Conservation (phyloP, 495 filamentous ascomycete species). For the Amniculicola lignicola region DNA sequence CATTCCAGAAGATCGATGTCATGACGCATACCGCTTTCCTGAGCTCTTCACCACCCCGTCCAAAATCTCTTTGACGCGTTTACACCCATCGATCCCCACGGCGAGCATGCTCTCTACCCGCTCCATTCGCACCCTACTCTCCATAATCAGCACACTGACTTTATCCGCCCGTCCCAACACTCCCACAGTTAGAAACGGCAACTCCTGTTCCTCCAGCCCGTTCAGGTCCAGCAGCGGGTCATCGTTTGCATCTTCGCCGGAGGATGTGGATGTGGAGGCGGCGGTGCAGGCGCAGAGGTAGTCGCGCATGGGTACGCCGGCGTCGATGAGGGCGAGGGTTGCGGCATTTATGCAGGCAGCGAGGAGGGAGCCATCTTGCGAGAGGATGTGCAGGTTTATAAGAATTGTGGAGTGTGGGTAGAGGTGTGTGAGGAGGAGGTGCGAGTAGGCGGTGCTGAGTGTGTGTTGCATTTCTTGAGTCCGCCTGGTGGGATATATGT, state of each 20-base stretch:
- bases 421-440: conserved; percentile 74
- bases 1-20: neutral
- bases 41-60: conserved; percentile 66
- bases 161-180: conserved; percentile 63
- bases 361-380: conserved; percentile 84
- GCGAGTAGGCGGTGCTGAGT: conserved; percentile 68
- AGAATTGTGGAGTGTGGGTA: conserved; percentile 85
- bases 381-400: conserved; percentile 81
- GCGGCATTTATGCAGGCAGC: conserved; percentile 87
- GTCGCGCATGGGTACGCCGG: conserved; percentile 89
- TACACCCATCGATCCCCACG: conserved; percentile 88
- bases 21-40: conserved; percentile 47
- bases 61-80: conserved; percentile 73
- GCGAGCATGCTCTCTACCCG: conserved; percentile 87
- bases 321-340: conserved; percentile 88
- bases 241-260: conserved; percentile 53
- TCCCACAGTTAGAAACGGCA: conserved; percentile 83
- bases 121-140: conserved; percentile 72
- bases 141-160: conserved; percentile 76
- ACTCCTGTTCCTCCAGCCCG: conserved; percentile 78
- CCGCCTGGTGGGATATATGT: conserved; percentile 51
- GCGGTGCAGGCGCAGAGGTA: conserved; percentile 86
- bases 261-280: conserved; percentile 50
- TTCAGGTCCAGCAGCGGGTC: conserved; percentile 91
- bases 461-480: conserved; percentile 75